Base-by-base conservation (phyloP, 1,284 basidiomycete genomes). In the Macrocystidia cucumis region DNA sequence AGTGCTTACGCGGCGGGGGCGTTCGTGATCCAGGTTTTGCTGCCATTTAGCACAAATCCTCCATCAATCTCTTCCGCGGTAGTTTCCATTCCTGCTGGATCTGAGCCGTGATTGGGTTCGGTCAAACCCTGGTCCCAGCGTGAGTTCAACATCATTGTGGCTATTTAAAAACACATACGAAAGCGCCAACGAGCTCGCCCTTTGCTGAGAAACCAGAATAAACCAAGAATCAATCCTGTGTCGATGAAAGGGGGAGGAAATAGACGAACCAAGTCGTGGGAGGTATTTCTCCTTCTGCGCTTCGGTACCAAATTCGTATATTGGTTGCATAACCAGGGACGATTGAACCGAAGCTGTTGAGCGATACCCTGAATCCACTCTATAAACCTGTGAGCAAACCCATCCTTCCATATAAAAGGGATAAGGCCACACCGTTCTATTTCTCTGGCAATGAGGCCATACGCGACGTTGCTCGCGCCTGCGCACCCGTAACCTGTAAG, bases 241-340 rank as follows among this genome's bases (percentile, higher is more conserved):
- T 26, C 14, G 12, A 29, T 22, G n/a, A 24, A 18, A 29, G 2
- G 12, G 35, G 5, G 4, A 5, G 6, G 33, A 34, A n/a, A 26
- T 23, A 39, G n/a, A 44, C 65, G 37, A 42, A 78, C 84, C 91
- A 28, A 98, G 68, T 9, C 74, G 64, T 23, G 92, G 93, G 2
- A 98, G 70, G 52, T 85, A 98, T 54, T 85, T 87, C 50, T 91
- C 85, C 64, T 93, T 95, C 61, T 98, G 91, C 24, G 77, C 79
- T 18, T 91, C 82, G 0, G 78, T 78, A 1, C 95, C 93, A 56
- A 95, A 98, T 50, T 86, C 87, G 58, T 91, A 69, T 55, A 98
- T 97, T 3, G 95, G 91, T 53, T 95, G 90, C 93, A 98, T 98
- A n/a, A 95, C 91, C 21, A 98, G 72, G 4, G 91, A 95, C 0